phyloP scores from a whole-genome alignment of 2,329 filamentous ascomycete genomes.

The Monosporascus sp. region DNA sequence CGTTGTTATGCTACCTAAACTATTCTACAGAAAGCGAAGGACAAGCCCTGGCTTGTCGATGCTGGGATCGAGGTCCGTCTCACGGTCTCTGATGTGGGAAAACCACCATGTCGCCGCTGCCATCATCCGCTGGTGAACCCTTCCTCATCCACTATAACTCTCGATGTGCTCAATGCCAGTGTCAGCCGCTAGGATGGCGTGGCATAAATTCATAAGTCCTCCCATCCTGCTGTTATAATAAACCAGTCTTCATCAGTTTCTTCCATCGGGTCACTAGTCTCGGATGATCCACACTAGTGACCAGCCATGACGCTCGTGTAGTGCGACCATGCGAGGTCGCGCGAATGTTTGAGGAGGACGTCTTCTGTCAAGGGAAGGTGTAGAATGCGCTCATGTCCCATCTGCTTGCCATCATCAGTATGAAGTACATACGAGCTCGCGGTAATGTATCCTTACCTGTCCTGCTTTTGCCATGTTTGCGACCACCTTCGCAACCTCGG shows the following conservation, averaged over 20 bases:
- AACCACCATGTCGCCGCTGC: too few relatives aligned
- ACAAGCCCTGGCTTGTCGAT: too few relatives aligned
- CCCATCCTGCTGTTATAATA: too few relatives aligned
- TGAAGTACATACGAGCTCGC: not conserved
- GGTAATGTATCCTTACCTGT: constrained; percentile 21
- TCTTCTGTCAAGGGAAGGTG: constrained; percentile 29
- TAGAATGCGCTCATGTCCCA: constrained; percentile 26
- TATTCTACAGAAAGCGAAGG: too few relatives aligned
- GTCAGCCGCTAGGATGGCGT: too few relatives aligned
- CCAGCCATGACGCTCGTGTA: constrained; percentile 25
- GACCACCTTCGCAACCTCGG: constrained; percentile 28
- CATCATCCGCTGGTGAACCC: too few relatives aligned
- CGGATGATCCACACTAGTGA: constrained; percentile 11
- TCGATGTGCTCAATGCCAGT: too few relatives aligned
- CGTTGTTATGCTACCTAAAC: too few relatives aligned
- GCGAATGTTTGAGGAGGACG: constrained; percentile 27
- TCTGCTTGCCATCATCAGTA: constrained; percentile 19
- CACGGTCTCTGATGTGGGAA: too few relatives aligned
- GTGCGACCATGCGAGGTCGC: constrained; percentile 28
- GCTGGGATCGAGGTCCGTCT: too few relatives aligned
- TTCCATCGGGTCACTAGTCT: not conserved
- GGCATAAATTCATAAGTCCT: too few relatives aligned
- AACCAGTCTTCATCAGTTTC: not conserved
- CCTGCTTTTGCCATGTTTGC: constrained; percentile 22
- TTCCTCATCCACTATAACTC: too few relatives aligned